phyloP scores from a whole-genome alignment of 2,329 filamentous ascomycete genomes.

The Talaromyces sp. region DNA sequence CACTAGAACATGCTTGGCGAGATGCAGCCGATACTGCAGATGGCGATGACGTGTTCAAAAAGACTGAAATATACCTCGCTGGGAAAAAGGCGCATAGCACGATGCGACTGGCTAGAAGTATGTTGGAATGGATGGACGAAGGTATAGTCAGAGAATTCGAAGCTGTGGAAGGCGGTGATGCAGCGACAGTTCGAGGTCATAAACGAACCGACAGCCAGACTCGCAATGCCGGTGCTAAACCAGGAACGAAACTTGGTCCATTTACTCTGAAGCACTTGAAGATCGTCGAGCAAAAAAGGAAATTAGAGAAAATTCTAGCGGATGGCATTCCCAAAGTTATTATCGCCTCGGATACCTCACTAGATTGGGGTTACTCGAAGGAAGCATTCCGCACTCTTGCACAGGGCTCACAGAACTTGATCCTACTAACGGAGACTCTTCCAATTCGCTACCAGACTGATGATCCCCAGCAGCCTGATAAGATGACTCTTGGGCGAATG shows the following conservation, averaged over 20 bases:
- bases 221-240: slow-evolving; percentile 26
- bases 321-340: slow-evolving; percentile 65
- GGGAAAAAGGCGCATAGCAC: slow-evolving; percentile 83
- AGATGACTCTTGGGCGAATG: slow-evolving; percentile 64
- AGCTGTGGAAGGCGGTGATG: slow-evolving; percentile 47
- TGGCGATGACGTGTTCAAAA: slow-evolving; percentile 50
- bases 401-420: slow-evolving; percentile 71
- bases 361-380: slow-evolving; percentile 94
- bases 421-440: slow-evolving; percentile 76
- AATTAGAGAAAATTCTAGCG: slow-evolving; percentile 67
- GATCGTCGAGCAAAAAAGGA: slow-evolving; percentile 75
- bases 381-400: slow-evolving; percentile 72
- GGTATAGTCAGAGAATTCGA: slow-evolving; percentile 90
- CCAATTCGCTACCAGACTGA: slow-evolving; percentile 26
- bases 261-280: slow-evolving; percentile 88
- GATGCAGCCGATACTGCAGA: slow-evolving; percentile 56
- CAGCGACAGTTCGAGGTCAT: slow-evolving; percentile 30
- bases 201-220: slow-evolving; percentile 43
- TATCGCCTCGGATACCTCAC: slow-evolving; percentile 79
- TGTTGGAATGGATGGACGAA: slow-evolving; percentile 99
- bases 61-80: slow-evolving; percentile 69
- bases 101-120: slow-evolving; percentile 85
- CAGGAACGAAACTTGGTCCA: slow-evolving; percentile 56
- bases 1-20: slow-evolving; percentile 89
- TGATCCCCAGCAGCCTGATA: slow-evolving; percentile 31